phyloP scores from a whole-genome alignment of 345 rosid genomes.

The Litchi chinensis region DNA sequence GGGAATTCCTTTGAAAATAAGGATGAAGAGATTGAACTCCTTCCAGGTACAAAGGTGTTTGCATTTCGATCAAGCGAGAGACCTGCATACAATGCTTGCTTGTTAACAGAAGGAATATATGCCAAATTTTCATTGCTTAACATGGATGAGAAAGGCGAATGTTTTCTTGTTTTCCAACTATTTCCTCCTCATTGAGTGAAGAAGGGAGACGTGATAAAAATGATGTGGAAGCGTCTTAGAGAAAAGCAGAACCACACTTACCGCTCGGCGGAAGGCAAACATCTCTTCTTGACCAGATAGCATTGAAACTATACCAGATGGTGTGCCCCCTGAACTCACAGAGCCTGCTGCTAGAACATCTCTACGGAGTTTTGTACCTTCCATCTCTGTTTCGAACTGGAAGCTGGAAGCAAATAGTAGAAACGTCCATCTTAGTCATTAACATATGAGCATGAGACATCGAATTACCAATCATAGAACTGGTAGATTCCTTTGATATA shows the following conservation, averaged over 20 bases:
- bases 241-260: conserved; percentile 41
- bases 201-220: neutral
- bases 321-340: conserved; percentile 68
- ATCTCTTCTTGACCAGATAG: conserved; percentile 87
- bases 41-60: conserved; percentile 75
- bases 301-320: conserved; percentile 69
- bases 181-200: neutral
- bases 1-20: conserved; percentile 48
- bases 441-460: neutral
- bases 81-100: conserved; percentile 50
- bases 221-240: neutral
- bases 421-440: conserved; percentile 13
- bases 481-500: neutral
- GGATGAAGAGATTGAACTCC: conserved; percentile 74
- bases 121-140: too few relatives aligned
- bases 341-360: conserved; percentile 77
- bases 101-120: neutral
- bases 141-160: neutral
- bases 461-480: neutral
- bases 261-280: conserved; percentile 93
- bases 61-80: conserved; percentile 90
- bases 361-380: conserved; percentile 74
- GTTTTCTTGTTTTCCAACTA: neutral
- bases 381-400: conserved; percentile 89
- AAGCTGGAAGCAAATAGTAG: conserved; percentile 48